A percentile compares a stretch with the other conserved stretches of the same genome.
Conservation (phyloP, 768 basidiomycete species). For the Lyophyllum semitale region DNA sequence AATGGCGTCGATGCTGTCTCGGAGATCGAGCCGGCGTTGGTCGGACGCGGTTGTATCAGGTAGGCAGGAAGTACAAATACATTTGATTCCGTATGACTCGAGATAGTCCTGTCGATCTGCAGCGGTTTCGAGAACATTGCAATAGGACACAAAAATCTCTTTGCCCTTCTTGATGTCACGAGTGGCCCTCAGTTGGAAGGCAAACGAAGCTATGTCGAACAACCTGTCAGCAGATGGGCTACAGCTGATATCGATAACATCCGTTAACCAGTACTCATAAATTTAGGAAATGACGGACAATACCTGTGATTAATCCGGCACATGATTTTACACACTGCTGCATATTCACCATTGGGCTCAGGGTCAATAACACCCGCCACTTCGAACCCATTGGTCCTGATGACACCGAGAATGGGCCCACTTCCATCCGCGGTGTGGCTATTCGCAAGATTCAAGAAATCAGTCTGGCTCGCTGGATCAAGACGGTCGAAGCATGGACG, state of each 20-base stretch:
- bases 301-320: conserved; percentile 43
- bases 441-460: conserved; percentile 33
- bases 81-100: conserved; percentile 28
- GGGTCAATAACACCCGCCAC: conserved; percentile 21
- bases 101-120: conserved; percentile 26
- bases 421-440: conserved; percentile 32
- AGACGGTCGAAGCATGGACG: conserved; percentile 26
- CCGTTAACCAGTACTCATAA: not conserved
- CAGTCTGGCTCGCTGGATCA: conserved; percentile 21
- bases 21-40: conserved; percentile 19
- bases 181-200: conserved; percentile 26
- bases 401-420: conserved; percentile 32
- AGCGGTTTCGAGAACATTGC: conserved; percentile 14
- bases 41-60: conserved; percentile 23
- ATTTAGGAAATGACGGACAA: not conserved
- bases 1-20: conserved; percentile 12
- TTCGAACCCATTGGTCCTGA: conserved; percentile 34
- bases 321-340: conserved; percentile 27
- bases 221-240: conserved; percentile 26
- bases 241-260: conserved; percentile 22
- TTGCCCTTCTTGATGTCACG: conserved; percentile 30
- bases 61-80: conserved; percentile 25
- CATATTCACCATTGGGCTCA: conserved; percentile 21
- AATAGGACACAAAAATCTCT: conserved; percentile 32
- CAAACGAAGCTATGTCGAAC: conserved; percentile 32